Conservation (phyloP, 192 early-diverging fungal species). For the Mortierella antarctica region DNA sequence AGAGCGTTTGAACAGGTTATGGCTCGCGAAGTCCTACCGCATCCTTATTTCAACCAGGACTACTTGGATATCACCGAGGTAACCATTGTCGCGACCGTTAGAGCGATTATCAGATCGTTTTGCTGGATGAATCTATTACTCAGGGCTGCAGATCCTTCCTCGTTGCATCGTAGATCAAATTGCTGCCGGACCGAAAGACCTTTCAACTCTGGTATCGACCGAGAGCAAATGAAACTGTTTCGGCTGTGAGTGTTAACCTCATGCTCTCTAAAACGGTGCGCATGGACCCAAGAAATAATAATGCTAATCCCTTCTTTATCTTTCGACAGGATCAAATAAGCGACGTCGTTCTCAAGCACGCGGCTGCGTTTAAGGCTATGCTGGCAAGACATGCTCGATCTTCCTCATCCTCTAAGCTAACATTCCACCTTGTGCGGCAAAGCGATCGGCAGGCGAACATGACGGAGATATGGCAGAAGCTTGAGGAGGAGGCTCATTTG, state of each 20-base stretch:
- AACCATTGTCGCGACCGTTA: not conserved
- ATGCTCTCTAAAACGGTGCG: no score
- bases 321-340: constrained; percentile 27
- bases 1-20: constrained; percentile 36
- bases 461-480: constrained; percentile 24
- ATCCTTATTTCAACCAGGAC: constrained; percentile 25
- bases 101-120: not conserved
- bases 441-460: constrained; percentile 34
- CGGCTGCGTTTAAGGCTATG: constrained; percentile 32
- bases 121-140: not conserved
- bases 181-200: constrained; percentile 38
- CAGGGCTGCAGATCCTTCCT: not conserved
- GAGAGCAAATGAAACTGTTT: constrained; percentile 9
- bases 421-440: constrained; percentile 30
- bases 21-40: constrained; percentile 35
- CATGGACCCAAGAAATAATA: no score
- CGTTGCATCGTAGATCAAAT: constrained; percentile 21
- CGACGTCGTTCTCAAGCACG: constrained; percentile 21
- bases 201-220: constrained; percentile 47
- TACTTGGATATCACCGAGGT: constrained; percentile 40
- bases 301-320: not conserved
- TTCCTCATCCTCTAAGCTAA: constrained; percentile 23
- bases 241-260: constrained; percentile 14
- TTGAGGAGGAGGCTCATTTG: constrained; percentile 10
- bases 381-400: constrained; percentile 34